phyloP scores from a whole-genome alignment of 176 grass and related monocot genomes.

The maize (Zea mays) region Zm-B73-REFERENCE-NAM-5.0 NC_050101.1:177730001-177730500 shows the following conservation, averaged over 20 bases:
- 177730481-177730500: constrained; percentile 63
- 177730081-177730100: background rate
- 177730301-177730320: constrained; percentile 61
- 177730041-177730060: constrained; percentile 1
- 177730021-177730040: constrained; percentile 53
- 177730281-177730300: constrained; percentile 68
- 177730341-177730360: constrained; percentile 43
- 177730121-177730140: constrained; percentile 14
- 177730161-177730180: constrained; percentile 77
- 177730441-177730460: constrained; percentile 77
- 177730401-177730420: constrained; percentile 86
- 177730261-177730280: constrained; percentile 68
- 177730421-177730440: constrained; percentile 81
- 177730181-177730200: constrained; percentile 82
- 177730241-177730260: constrained; percentile 74
- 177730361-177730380: constrained; percentile 64
- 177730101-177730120: constrained; percentile 61
- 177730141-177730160: constrained; percentile 40
- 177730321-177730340: constrained; percentile 68
- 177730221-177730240: constrained; percentile 62
- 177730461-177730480: constrained; percentile 66
- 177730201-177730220: constrained; percentile 86
- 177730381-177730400: constrained; percentile 83
- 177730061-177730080: constrained; percentile 60
- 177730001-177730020: constrained; percentile 51